phyloP scores from a whole-genome alignment of 371 early-diverging fungal species.

The Circinella minor region DNA sequence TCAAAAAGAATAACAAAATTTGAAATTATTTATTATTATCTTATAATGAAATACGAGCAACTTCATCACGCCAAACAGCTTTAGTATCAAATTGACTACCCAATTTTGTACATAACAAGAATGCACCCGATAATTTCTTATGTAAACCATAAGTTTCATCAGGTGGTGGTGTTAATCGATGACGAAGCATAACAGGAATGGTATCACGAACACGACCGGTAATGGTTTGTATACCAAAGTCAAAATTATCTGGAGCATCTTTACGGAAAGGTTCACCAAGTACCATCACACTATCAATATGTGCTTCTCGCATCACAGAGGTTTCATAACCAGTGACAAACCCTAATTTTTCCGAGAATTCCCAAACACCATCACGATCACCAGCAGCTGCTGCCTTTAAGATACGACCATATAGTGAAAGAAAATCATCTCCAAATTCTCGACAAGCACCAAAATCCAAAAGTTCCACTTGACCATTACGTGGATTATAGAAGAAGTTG shows the following conservation, averaged over 20 bases:
- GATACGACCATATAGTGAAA: constrained; percentile 76
- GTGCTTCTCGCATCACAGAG: constrained; percentile 85
- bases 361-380: constrained; percentile 77
- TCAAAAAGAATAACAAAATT: neutral
- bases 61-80: constrained; percentile 65
- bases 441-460: constrained; percentile 96
- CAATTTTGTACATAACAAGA: constrained; percentile 89
- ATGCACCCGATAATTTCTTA: constrained; percentile 93
- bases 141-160: constrained; percentile 97
- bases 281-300: constrained; percentile 86
- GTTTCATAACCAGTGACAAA: constrained; percentile 96
- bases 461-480: constrained; percentile 72
- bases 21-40: neutral
- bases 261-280: constrained; percentile 87
- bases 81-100: constrained; percentile 77
- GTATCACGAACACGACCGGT: constrained; percentile 81
- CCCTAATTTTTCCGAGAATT: constrained; percentile 82
- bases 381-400: constrained; percentile 75
- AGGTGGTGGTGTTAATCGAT: constrained; percentile 95
- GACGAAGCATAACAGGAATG: constrained; percentile 94
- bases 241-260: constrained; percentile 62
- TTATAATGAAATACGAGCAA: constrained; percentile 13
- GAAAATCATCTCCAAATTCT: constrained; percentile 77
- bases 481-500: constrained; percentile 89
- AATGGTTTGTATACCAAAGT: constrained; percentile 84